Evolutionary conservation across 129 eudicot species (phyloP), one percentile per base, ranked within the genome.

Genomic region (Apium graveolens): DNA sequence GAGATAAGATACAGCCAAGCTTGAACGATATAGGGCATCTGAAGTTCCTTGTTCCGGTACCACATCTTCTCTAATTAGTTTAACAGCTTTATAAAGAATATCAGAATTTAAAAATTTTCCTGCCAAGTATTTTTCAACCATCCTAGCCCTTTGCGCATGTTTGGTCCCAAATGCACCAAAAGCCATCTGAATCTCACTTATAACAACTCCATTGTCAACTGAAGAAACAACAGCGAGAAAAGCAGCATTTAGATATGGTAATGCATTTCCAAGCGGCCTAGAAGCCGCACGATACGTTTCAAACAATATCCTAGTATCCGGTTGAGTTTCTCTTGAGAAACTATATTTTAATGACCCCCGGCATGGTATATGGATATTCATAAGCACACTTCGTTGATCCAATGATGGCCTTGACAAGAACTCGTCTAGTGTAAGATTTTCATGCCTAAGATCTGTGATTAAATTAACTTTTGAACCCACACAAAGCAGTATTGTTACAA

Each of bases 261-360:
- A 85, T 9, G 97, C 90, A 73, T 92, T 96, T 63, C 99, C 99
- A 31, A 96, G 88, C 70, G 97, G 99, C 44, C 99, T 91, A 46
- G 99, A 90, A 62, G 97, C 83, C 73, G 99, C 95, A 73, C 97
- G 91, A 77, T 90, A 92, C 9, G 95, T 88, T 80, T 96, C 90
- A 78, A 96, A 96, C 76, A 86, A 26, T 57, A 87, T 34, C 74
- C 84, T 86, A 41, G 81, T 55, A 31, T 75, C 74, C 39, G 82
- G 63, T 72, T 83, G 35, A 37, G 74, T 70, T 6, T 57, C 66
- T 7, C 32, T n/a, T 5, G 82, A 79, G 68, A 78, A 84, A 14
- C 87, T 84, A 43, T 79, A 78, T 70, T 57, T 79, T 31, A 37
- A 65, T 51, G 89, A 79, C 79, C 81, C 78, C 85, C 78, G 72